These are phyloP conservation scores for Piper betle DNA, from an alignment of 164 flowering plant genomes.

Conservation along the genomic window DNA sequence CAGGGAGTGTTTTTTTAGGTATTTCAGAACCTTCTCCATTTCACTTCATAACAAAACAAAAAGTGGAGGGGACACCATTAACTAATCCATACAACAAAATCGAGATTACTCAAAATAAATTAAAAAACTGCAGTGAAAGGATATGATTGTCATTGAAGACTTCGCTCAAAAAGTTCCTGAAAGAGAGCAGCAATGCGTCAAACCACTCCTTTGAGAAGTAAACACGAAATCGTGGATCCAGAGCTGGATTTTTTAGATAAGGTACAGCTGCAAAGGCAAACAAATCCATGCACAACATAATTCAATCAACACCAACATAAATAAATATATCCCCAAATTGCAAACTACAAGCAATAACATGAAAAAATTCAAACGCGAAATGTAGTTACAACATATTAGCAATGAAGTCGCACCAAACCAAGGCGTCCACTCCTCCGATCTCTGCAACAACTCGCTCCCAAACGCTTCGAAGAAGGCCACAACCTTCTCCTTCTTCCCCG, in stretches of 20 bases:
- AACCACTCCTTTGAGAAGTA: conserved; percentile 87
- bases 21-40: neutral
- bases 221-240: conserved; percentile 68
- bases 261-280: conserved; percentile 57
- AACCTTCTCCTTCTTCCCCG: conserved; percentile 57
- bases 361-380: too few relatives aligned
- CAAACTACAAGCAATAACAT: too few relatives aligned
- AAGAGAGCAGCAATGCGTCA: conserved; percentile 57
- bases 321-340: too few relatives aligned
- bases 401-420: conserved; percentile 68
- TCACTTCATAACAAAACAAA: neutral
- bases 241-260: conserved; percentile 58
- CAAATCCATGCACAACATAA: neutral
- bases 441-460: conserved; percentile 57
- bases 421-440: conserved; percentile 57
- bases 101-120: neutral
- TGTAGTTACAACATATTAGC: neutral
- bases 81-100: neutral
- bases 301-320: neutral
- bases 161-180: conserved; percentile 70
- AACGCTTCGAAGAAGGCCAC: conserved; percentile 43
- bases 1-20: neutral
- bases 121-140: conserved; percentile 25
- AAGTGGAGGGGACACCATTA: neutral
- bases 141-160: conserved; percentile 84